phyloP scores from a whole-genome alignment of 2,329 filamentous ascomycete species.

The Neurospora sp. region DNA sequence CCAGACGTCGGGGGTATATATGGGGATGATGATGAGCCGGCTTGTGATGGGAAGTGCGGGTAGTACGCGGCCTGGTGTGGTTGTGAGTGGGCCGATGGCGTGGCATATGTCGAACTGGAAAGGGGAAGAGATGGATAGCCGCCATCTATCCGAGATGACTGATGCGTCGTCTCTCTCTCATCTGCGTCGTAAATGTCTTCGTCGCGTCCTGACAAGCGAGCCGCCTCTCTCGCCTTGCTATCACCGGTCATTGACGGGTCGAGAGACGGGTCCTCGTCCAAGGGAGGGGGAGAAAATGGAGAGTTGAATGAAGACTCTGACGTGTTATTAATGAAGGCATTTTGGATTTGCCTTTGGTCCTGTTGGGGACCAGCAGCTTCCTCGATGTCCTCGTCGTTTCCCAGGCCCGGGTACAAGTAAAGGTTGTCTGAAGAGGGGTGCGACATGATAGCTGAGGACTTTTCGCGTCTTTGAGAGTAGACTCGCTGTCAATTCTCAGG shows the following conservation, averaged over 20 bases:
- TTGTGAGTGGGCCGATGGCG: conserved; percentile 2
- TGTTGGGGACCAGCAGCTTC: conserved; percentile 11
- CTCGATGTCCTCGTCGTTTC: conserved; percentile 21
- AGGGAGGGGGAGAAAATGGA: conserved; percentile 36
- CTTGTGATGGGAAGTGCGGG: conserved; percentile 11
- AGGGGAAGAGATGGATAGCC: background rate
- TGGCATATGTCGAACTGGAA: conserved; percentile 3
- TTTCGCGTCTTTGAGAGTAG: background rate
- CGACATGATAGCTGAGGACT: conserved; percentile 25
- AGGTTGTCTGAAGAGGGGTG: conserved; percentile 37
- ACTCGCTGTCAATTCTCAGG: background rate
- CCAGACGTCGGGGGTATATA: conserved; percentile 12
- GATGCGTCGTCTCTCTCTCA: background rate
- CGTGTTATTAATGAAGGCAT: conserved; percentile 37
- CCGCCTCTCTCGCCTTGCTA: conserved; percentile 35
- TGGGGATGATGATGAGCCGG: conserved; percentile 6
- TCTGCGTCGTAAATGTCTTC: background rate
- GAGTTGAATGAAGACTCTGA: conserved; percentile 35
- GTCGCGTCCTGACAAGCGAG: conserved; percentile 6
- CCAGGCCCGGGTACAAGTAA: conserved; percentile 25
- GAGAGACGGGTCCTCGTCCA: conserved; percentile 39
- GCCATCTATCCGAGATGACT: background rate
- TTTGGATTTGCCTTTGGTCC: background rate
- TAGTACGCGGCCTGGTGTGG: conserved; percentile 13
- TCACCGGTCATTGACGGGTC: conserved; percentile 24